These are phyloP conservation scores for Myxozyma neotropica DNA, from an alignment of 805 yeast species.

Conservation along the genomic window DNA sequence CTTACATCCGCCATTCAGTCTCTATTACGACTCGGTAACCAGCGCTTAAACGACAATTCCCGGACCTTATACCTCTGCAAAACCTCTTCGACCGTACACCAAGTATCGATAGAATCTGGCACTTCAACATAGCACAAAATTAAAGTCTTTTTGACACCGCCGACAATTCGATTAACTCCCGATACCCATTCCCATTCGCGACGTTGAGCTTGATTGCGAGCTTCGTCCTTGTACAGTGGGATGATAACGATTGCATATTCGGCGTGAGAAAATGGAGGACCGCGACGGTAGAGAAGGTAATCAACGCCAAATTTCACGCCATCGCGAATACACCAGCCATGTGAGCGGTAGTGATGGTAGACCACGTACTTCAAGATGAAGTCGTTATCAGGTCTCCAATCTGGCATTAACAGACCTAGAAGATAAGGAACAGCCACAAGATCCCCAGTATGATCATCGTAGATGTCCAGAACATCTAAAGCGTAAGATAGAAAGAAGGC, in stretches of 20 bases:
- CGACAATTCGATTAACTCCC: slow-evolving; percentile 74
- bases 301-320: slow-evolving; percentile 95
- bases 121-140: slow-evolving; percentile 67
- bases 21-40: slow-evolving; percentile 84
- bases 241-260: slow-evolving; percentile 70
- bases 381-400: slow-evolving; percentile 43
- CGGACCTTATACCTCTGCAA: slow-evolving; percentile 54
- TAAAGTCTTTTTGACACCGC: slow-evolving; percentile 81
- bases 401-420: slow-evolving; percentile 32
- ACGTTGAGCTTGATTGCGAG: slow-evolving; percentile 37
- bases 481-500: slow-evolving; percentile 67
- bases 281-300: slow-evolving; percentile 76
- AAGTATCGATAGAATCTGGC: slow-evolving; percentile 46
- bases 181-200: slow-evolving; percentile 64
- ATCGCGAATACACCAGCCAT: slow-evolving; percentile 92
- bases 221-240: slow-evolving; percentile 43
- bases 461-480: slow-evolving; percentile 52
- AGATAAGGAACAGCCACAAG: slow-evolving; percentile 14
- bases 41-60: slow-evolving; percentile 73
- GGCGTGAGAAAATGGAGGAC: slow-evolving; percentile 96
- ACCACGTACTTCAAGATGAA: slow-evolving; percentile 65
- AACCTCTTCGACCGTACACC: slow-evolving; percentile 42
- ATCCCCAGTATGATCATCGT: slow-evolving; percentile 33
- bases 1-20: slow-evolving; percentile 50
- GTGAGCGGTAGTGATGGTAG: slow-evolving; percentile 82